Evolutionary conservation across 768 basidiomycete species (phyloP), one percentile per base, ranked within the genome.

Genomic region (Leccinum disarticulatum): DNA sequence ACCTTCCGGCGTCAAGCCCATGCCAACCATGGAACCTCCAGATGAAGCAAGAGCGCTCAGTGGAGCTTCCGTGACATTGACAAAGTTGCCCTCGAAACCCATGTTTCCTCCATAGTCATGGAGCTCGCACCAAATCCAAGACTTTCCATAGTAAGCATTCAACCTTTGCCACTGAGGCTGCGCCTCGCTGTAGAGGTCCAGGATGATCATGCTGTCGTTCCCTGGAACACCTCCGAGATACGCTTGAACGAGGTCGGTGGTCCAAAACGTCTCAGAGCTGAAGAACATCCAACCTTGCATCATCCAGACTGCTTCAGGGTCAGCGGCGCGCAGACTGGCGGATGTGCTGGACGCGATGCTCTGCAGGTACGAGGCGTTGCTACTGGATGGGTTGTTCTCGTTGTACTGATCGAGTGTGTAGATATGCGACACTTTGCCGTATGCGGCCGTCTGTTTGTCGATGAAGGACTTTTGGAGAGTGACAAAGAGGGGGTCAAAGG

Each of bases 271-370:
- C 28, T 68, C 65, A 49, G 65, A 67, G 48, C 66, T 68, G 60
- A 73, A 77, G 66, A 79, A 78, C 54, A 79, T 62, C 78, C 78
- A 79, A 17, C 76, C 78, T 41, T 79, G 78, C 73, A 78, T 73
- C 58, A 79, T 67, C 78, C 77, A 78, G 11, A 73, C 53, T 7
- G 78, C 77, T 38, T 77, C 68, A 3, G 78, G 73, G 48, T 79
- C 78, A 10, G 75, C 75, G 3, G 71, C 74, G 3, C 72, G 75
- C 30, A 79, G 64, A 57, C 74, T 74, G 4, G 73, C 67, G 47
- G 76, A 73, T 13, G 76, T 78, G 55, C 55, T 67, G n/a, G 70
- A 68, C 10, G 76, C 65, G 53, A 78, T 67, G 50, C 63, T 69
- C 30, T 64, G 58, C 11, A 79, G 66, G 64, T 79, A 79, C 13